Evolutionary conservation across 1,284 basidiomycete genomes (phyloP).

Genomic region (Gymnopus androsaceus): DNA sequence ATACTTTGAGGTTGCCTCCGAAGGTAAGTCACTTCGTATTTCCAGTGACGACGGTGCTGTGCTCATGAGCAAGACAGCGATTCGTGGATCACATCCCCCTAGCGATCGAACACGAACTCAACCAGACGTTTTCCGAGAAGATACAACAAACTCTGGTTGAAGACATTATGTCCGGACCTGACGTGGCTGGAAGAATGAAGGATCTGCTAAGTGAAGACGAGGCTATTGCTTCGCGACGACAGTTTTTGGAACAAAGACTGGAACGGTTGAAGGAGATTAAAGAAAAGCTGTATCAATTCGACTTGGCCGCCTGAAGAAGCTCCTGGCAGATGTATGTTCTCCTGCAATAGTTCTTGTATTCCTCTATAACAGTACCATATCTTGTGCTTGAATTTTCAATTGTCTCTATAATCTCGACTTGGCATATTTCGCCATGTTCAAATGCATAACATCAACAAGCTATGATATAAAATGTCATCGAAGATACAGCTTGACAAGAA

Average conservation of each 20-base stretch:
- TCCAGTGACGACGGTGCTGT: neutral
- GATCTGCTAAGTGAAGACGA: slow-evolving; percentile 16
- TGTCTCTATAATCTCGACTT: no score
- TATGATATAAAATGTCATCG: no score
- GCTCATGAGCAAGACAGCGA: slow-evolving; percentile 39
- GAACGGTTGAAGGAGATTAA: slow-evolving; percentile 13
- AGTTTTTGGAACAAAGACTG: slow-evolving; percentile 10
- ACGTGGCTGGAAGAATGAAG: slow-evolving; percentile 18
- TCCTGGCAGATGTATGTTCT: no score
- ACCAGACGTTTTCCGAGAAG: slow-evolving; percentile 38
- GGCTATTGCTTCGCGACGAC: slow-evolving; percentile 6
- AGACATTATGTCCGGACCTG: slow-evolving; percentile 29
- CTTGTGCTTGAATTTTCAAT: no score
- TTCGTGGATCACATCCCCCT: slow-evolving; percentile 54
- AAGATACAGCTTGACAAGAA: no score
- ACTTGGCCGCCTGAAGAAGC: no score
- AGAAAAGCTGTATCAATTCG: slow-evolving; percentile 20
- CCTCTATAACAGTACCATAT: no score
- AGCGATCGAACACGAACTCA: slow-evolving; percentile 51
- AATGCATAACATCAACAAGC: no score
- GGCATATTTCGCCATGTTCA: no score
- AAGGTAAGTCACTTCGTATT: slow-evolving; percentile 15
- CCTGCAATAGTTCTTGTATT: no score
- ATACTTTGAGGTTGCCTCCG: slow-evolving; percentile 41
- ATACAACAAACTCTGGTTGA: slow-evolving; percentile 44